Percentiles rank a stretch among this genome's conserved stretches.
phyloP scores from a whole-genome alignment of 169 alveolate genomes.

The Neospora caninum region DNA sequence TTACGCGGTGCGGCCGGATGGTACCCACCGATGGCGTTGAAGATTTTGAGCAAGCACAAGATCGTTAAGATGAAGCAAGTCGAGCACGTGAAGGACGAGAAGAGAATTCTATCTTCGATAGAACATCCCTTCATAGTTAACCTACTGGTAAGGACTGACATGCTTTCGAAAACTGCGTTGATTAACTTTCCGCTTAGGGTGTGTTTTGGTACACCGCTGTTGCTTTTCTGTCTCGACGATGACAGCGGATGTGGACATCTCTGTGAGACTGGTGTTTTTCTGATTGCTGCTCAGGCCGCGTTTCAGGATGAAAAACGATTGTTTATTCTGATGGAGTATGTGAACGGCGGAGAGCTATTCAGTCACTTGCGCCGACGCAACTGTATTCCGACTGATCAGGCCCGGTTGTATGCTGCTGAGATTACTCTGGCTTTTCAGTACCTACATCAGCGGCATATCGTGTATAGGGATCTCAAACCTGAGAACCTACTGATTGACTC shows the following conservation, averaged over 20 bases:
- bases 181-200: background rate
- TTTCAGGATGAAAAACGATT: conserved; percentile 89
- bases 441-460: conserved; percentile 87
- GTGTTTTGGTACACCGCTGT: background rate
- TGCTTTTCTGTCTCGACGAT: background rate
- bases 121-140: conserved; percentile 91
- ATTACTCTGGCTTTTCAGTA: conserved; percentile 94
- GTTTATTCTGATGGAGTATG: conserved; percentile 94
- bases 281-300: conserved; percentile 5
- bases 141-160: conserved; percentile 71
- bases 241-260: too few relatives aligned
- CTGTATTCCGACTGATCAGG: conserved; percentile 91
- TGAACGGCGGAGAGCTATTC: conserved; percentile 97
- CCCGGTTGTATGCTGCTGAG: conserved; percentile 95
- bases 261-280: background rate
- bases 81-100: conserved; percentile 92
- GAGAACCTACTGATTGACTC: conserved; percentile 95
- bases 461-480: conserved; percentile 93
- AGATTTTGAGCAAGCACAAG: conserved; percentile 74
- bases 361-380: conserved; percentile 86
- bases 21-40: conserved; percentile 73
- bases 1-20: conserved; percentile 34
- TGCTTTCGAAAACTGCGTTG: background rate
- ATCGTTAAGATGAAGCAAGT: conserved; percentile 78
- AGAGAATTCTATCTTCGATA: conserved; percentile 81